Base-by-base conservation (phyloP, 108 stramenopile species). In the Mediolabrus comicus region DNA sequence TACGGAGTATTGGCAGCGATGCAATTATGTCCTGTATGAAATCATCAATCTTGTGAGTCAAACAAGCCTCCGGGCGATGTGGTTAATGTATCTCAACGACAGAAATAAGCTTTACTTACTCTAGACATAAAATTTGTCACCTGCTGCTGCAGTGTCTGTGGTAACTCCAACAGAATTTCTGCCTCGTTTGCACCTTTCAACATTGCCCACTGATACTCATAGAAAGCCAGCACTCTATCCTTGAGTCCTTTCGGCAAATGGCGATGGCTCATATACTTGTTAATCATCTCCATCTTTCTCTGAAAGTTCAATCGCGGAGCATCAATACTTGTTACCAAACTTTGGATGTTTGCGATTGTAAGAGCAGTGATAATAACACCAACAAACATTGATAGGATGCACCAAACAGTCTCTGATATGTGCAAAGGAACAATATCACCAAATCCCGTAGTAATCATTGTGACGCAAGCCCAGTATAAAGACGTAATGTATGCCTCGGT, bases 391-490 rank as follows among this genome's bases (percentile, higher is more conserved):
- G 54, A 52, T 3, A 79, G 24, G 12, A 83, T 74, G 58, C 72
- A 78, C 74, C 77, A 75, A 2, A 79, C 26, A 13, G 82, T 83
- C 46, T 83, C 82, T 1, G 58, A 17, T 2, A 65, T 58, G 22
- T 67, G 32, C 24, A 70, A 19, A 33, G 82, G 82, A 30, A 69
- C 66, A 26, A 83, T 83, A 54, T 83, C 82, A 3, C 82, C 82
- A 69, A 79, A 79, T 28, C 82, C 82, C 0, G 82, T 83, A 27
- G 82, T 83, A 22, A 79, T 67, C 82, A 83, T 83, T 16, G 77
- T 83, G 14, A 75, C 74, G 58, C 75, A 74, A 11, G 82, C 82
- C 82, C 82, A 83, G 57, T 83, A 83, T 9, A 78, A 46, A 56
- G 67, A 57, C 22, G 58, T 36, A 17, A 71, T 71, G 65, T 83